These are phyloP conservation scores for Suillus hirtellus DNA, from an alignment of 768 basidiomycete genomes.

Conservation along the genomic window DNA sequence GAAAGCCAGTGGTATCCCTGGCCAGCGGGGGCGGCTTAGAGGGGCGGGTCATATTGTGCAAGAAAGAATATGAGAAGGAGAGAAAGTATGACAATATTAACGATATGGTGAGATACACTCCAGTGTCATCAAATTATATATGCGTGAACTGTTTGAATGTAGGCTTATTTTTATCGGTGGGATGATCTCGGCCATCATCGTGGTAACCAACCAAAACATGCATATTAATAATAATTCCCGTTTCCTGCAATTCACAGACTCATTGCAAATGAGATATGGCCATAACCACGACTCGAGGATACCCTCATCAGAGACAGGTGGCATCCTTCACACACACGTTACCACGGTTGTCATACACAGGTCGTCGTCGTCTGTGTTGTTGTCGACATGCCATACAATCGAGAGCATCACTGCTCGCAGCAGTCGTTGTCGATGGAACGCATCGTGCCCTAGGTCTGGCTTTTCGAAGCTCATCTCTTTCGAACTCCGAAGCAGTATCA, in stretches of 20 bases:
- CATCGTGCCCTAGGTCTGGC: background rate
- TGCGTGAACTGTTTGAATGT: background rate
- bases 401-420: too few species aligned
- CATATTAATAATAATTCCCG: background rate
- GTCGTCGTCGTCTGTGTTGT: background rate
- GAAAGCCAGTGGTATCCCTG: constrained; percentile 7
- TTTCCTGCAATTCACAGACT: background rate
- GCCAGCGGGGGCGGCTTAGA: background rate
- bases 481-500: background rate
- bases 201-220: background rate
- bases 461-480: background rate
- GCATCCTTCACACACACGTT: too few species aligned
- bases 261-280: background rate
- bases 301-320: too few species aligned
- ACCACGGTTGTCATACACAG: too few species aligned
- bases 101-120: background rate
- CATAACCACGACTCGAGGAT: too few species aligned
- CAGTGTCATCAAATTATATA: background rate
- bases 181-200: background rate
- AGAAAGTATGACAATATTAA: background rate
- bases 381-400: background rate
- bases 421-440: too few species aligned
- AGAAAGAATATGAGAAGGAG: background rate
- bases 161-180: constrained; percentile 3
- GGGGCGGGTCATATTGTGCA: background rate